Base-by-base conservation (phyloP, 2,329 filamentous ascomycete species). In the Cladosporium sp. region DNA sequence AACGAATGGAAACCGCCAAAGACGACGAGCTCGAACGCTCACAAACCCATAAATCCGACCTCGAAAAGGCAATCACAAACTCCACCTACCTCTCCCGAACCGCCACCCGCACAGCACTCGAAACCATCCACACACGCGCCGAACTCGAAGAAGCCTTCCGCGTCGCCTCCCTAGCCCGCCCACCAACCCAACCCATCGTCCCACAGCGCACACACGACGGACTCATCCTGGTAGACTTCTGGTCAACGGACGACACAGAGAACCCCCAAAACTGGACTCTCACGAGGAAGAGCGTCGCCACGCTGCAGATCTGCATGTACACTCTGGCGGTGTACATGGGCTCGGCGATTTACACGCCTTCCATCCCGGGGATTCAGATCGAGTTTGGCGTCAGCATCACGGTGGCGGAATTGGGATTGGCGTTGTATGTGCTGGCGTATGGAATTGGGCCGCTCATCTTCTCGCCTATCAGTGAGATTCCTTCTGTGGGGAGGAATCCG, bases 1-100 rank as follows among this genome's bases (percentile, higher is more conserved):
- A 82, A 59, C 85, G 90, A 64, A 95, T 95, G 61, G 91, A 97
- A 73, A 87, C 89, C 57, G 89, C 88, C 53, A 83, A 90, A 52
- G 95, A 91, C 7, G 97, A 96, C 65, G 92, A 97, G 61, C 79
- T 97, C 55, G 92, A 96, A 64, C 45, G 29, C 27, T 32, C 25
- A 3, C 22, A 35, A 4, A 29, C 33, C 2, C 32, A 38, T 5
- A 20, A 16, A 27, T 25, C 45, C 8, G 51, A 60, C 29, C 49
- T 63, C 18, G 59, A 59, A 35, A 59, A 57, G 33, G 42, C 56
- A 4, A 36, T 45, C 12, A 60, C 55, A 7, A 50, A 42, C 47
- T 36, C 13, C 3, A 38, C 51, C 11, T 42, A 55, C 3, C 50
- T 62, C 33, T 51, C 54, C 11, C 60, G 66, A 7, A 62, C 71